Evolutionary conservation across 257 asterid genomes (phyloP).

Genomic region (Ballota nigra): DNA sequence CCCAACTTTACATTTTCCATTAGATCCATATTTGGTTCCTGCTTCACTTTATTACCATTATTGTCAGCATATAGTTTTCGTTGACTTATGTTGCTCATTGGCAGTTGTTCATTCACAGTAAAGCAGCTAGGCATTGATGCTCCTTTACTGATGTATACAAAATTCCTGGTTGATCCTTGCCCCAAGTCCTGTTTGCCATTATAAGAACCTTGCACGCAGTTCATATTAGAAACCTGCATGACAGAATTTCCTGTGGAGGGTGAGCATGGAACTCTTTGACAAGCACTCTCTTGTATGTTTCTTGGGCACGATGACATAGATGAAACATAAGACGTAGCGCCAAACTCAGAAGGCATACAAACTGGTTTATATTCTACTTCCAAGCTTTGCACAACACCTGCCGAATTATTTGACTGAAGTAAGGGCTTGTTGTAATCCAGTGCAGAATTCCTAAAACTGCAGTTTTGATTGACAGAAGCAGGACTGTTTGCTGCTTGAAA

Average conservation of each 20-base stretch:
- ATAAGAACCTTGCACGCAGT: conserved; percentile 36
- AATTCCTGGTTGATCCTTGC: conserved; percentile 37
- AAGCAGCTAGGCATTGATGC: conserved; percentile 59
- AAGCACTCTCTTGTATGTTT: conserved; percentile 33
- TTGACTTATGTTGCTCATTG: conserved; percentile 34
- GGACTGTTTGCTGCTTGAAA: conserved; percentile 47
- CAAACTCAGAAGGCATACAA: conserved; percentile 31
- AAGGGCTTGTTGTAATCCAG: conserved; percentile 37
- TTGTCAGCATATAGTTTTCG: conserved; percentile 36
- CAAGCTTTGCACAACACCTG: conserved; percentile 38
- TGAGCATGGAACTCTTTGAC: too few species aligned
- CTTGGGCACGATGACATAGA: conserved; percentile 38
- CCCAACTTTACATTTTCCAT: conserved; percentile 42
- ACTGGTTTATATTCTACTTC: conserved; percentile 37
- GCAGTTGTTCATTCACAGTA: conserved; percentile 46
- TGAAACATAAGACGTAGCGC: conserved; percentile 41
- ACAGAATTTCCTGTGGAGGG: too few species aligned
- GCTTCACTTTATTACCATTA: conserved; percentile 55
- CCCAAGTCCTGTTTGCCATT: conserved; percentile 31
- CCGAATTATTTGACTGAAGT: conserved; percentile 41
- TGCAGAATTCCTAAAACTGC: conserved; percentile 35
- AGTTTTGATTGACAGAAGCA: conserved; percentile 36
- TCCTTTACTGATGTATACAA: conserved; percentile 38
- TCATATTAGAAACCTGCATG: conserved; percentile 35
- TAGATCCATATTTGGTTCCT: conserved; percentile 52